These are phyloP conservation scores for Inga laurina DNA, from an alignment of 306 rosid genomes.

Conservation along the genomic window DNA sequence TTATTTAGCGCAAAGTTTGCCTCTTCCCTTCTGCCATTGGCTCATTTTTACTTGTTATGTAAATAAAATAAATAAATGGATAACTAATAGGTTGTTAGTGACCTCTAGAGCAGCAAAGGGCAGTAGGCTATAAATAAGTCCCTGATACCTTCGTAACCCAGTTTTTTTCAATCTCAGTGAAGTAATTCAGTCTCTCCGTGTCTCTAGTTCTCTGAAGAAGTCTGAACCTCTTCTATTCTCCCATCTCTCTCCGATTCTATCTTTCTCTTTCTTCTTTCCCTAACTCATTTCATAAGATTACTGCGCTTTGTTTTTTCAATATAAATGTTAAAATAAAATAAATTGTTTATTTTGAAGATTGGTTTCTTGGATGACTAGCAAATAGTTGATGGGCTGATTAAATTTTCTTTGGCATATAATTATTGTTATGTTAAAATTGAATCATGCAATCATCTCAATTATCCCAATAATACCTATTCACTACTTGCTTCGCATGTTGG, in stretches of 20 bases:
- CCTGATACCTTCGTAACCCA: no score
- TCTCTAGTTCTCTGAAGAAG: no score
- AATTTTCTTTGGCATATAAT: constrained; percentile 5
- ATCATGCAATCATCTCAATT: neutral
- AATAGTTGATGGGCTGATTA: constrained; percentile 10
- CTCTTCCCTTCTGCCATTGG: neutral
- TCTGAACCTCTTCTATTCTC: no score
- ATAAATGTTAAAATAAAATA: constrained; percentile 6
- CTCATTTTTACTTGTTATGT: neutral
- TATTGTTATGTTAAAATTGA: constrained; percentile 17
- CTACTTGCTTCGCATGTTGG: constrained; percentile 1
- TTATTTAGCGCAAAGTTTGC: neutral
- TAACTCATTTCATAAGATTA: neutral
- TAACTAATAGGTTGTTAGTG: no score
- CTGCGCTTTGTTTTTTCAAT: neutral
- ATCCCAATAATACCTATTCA: neutral
- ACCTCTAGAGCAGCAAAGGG: no score
- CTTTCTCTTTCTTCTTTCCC: no score
- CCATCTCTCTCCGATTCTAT: no score
- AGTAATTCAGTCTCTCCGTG: no score
- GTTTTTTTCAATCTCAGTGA: no score
- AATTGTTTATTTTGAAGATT: constrained; percentile 2
- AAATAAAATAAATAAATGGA: no score
- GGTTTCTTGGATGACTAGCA: constrained; percentile 6
- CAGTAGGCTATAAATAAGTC: no score